These are phyloP conservation scores for Ocimum tenuiflorum DNA, from an alignment of 257 asterid species.

Conservation along the genomic window DNA sequence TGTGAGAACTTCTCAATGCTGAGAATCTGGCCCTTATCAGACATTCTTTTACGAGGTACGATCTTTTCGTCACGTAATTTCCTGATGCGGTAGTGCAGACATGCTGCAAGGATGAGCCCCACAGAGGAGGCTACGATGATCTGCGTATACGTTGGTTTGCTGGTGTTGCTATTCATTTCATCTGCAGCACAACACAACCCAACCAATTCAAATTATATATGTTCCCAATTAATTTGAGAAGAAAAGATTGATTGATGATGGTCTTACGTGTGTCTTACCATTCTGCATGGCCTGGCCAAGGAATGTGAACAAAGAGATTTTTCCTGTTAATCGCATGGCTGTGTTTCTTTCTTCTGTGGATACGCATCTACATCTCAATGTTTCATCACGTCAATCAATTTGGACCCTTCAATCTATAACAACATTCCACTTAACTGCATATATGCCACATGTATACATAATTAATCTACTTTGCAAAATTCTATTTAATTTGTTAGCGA, in stretches of 20 bases:
- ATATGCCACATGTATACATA: not conserved
- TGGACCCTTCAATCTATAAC: too few relatives aligned
- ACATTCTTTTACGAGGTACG: conserved; percentile 43
- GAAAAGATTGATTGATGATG: too few relatives aligned
- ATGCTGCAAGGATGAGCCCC: conserved; percentile 64
- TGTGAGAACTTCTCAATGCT: conserved; percentile 74
- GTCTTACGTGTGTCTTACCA: conserved; percentile 18
- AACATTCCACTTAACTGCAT: too few relatives aligned
- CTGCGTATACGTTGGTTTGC: conserved; percentile 39
- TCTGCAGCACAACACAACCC: conserved; percentile 20
- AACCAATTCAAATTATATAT: too few relatives aligned
- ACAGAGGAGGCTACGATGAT: conserved; percentile 64
- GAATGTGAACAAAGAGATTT: conserved; percentile 11
- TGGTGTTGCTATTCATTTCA: conserved; percentile 16
- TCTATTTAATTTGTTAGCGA: too few relatives aligned
- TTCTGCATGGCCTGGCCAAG: conserved; percentile 24
- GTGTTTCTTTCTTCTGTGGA: not conserved
- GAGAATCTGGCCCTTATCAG: conserved; percentile 58
- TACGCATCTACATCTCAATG: conserved; percentile 14
- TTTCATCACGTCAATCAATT: conserved; percentile 5
- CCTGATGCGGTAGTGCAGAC: conserved; percentile 58
- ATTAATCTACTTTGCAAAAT: too few relatives aligned
- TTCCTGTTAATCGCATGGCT: conserved; percentile 16
- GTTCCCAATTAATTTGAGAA: too few relatives aligned
- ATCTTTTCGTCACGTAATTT: conserved; percentile 46